phyloP scores from a whole-genome alignment of 108 stramenopile genomes.

The Pseudonitzschia pungens region DNA sequence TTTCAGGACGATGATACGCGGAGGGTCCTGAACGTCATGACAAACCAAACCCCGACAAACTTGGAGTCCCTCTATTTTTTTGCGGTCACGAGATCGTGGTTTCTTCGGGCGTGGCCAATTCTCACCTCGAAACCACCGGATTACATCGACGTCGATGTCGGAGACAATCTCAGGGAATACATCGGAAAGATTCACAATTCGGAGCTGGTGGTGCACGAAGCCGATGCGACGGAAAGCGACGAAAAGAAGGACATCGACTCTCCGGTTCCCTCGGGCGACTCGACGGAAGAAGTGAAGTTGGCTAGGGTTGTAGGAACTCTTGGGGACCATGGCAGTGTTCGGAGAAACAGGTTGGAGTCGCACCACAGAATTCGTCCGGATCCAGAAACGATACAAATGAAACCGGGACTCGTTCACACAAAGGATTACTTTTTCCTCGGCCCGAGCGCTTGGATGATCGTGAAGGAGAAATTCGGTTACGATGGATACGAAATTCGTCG shows the following conservation, averaged over 20 bases:
- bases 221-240: not conserved
- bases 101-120: conserved; percentile 40
- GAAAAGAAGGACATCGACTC: not conserved
- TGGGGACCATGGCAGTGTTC: conserved; percentile 5
- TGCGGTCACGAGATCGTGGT: conserved; percentile 44
- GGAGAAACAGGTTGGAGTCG: not conserved
- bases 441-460: conserved; percentile 45
- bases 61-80: conserved; percentile 37
- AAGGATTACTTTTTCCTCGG: conserved; percentile 52
- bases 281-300: conserved; percentile 6
- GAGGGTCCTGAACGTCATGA: conserved; percentile 45
- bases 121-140: conserved; percentile 11
- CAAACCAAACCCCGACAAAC: conserved; percentile 2
- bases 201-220: conserved; percentile 19
- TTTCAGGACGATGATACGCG: conserved; percentile 50
- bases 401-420: conserved; percentile 27
- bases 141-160: not conserved
- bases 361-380: not conserved
- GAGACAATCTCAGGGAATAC: conserved; percentile 24
- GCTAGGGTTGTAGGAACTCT: too few relatives aligned
- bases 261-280: too few relatives aligned
- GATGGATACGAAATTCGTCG: conserved; percentile 36
- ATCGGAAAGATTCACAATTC: conserved; percentile 33
- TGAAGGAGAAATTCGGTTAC: conserved; percentile 48
- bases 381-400: conserved; percentile 15